These are phyloP conservation scores for Phytophthora quininea DNA, from an alignment of 352 stramenopile genomes.

Conservation along the genomic window DNA sequence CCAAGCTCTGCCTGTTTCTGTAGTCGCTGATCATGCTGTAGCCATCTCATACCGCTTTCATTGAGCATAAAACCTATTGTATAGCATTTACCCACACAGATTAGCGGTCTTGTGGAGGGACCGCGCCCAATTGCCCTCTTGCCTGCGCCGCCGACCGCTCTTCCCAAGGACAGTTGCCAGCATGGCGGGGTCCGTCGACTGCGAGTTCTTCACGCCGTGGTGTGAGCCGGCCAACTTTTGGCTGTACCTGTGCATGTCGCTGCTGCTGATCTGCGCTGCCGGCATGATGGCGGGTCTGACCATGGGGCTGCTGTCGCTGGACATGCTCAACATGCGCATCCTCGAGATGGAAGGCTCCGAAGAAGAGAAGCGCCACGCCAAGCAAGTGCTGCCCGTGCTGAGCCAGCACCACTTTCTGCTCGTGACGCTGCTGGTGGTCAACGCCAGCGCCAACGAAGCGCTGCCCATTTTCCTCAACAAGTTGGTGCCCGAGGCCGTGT, in stretches of 20 bases:
- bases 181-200: slow-evolving; percentile 24
- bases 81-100: too few species aligned
- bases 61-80: too few species aligned
- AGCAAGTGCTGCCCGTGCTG: slow-evolving; percentile 89
- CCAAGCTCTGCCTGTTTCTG: too few species aligned
- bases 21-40: too few species aligned
- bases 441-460: slow-evolving; percentile 93
- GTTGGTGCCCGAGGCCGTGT: slow-evolving; percentile 83
- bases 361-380: slow-evolving; percentile 79
- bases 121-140: too few species aligned
- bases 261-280: slow-evolving; percentile 60
- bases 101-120: too few species aligned
- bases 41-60: too few species aligned
- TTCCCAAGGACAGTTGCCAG: too few species aligned
- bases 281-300: slow-evolving; percentile 81
- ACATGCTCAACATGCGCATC: slow-evolving; percentile 86
- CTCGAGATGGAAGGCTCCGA: slow-evolving; percentile 76
- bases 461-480: slow-evolving; percentile 94
- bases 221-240: slow-evolving; percentile 70
- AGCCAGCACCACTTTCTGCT: slow-evolving; percentile 92
- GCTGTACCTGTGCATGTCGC: slow-evolving; percentile 52
- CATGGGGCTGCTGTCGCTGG: slow-evolving; percentile 77
- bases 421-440: slow-evolving; percentile 95
- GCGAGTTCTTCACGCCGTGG: slow-evolving; percentile 66
- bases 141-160: too few species aligned